These are phyloP conservation scores for Nicotiana obtusifolia DNA, from an alignment of 257 asterid species.

Conservation along the genomic window DNA sequence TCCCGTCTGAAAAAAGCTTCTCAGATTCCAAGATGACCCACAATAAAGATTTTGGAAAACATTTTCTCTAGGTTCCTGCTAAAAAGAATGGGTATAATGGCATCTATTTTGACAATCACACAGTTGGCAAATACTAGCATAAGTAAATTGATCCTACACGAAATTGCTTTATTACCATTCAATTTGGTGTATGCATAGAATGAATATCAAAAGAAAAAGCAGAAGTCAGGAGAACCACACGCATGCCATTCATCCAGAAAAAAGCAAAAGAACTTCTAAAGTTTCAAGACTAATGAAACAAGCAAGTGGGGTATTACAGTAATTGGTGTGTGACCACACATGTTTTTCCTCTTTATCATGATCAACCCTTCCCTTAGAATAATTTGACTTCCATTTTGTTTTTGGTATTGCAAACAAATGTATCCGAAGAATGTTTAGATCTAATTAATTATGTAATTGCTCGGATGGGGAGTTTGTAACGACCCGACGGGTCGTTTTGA, in stretches of 20 bases:
- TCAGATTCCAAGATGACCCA: no score
- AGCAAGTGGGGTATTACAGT: no score
- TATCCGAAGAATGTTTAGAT: not conserved
- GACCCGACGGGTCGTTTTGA: no score
- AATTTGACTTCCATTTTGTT: not conserved
- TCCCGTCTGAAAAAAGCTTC: no score
- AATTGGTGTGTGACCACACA: not conserved
- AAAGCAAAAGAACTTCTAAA: not conserved
- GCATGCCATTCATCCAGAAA: not conserved
- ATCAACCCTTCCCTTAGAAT: not conserved
- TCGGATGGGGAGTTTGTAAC: no score
- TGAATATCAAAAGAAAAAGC: not conserved
- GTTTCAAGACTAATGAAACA: not conserved
- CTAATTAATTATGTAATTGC: not conserved
- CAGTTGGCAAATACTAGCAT: not conserved
- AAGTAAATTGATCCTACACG: not conserved
- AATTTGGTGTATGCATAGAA: not conserved
- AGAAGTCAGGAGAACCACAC: not conserved
- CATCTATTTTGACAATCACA: not conserved
- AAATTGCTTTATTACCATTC: not conserved
- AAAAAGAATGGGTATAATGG: not conserved
- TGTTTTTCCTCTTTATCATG: not conserved
- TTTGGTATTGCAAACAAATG: not conserved
- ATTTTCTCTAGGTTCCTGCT: not conserved
- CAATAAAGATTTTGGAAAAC: not conserved